Base-by-base conservation (phyloP, 192 early-diverging fungal species). In the Linderina pennispora region DNA sequence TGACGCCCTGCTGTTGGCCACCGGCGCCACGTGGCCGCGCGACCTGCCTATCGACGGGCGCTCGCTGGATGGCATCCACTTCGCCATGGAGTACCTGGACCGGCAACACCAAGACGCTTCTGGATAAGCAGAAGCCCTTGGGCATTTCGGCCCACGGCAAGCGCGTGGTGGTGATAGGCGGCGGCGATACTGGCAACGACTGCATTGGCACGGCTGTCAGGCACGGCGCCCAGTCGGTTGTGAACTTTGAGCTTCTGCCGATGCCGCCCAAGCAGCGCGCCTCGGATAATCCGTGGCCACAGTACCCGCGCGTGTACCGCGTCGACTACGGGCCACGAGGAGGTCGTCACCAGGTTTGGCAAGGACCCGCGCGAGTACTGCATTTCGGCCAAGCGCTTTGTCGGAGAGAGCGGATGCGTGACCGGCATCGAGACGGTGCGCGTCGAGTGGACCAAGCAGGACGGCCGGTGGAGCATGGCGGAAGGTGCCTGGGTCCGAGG, bases 41-140 rank as follows among this genome's bases (percentile, higher is more conserved):
- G 96, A 99, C 55, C 72, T 99, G 56, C 71, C 79, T 28, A 91
- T 99, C 37, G 88, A 88, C 14, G 86, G 86, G 61, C 79, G 96
- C 28, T 74, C 88, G 45, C 62, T 90, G 48, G 79, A 90, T 45
- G 92, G 92, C 45, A 84, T 97, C 50, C 89, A 97, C 77, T 99
- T 96, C 76, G 96, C 96, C 38, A 97, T 99, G 94, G 96, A 99
- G 51, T 99, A 81, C 71, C 74, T 99, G 61, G n/a, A 87, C 92
- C 40, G 76, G 77, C 38, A 94, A 87, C 69, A 95, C 92, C 13
- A 88, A 93, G 72, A 75, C 74, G 19, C 74, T 98, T 31, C 64
- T 98, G 26, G 87, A 92, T 65, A 88, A 77, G 22, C 58, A 70
- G 41, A 81, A 91, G 62, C 81, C 77, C 36, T 62, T 78, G 38